Evolutionary conservation across 1,284 basidiomycete genomes (phyloP), one percentile per base, ranked within the genome.

Genomic region (Volvariella volvacea): DNA sequence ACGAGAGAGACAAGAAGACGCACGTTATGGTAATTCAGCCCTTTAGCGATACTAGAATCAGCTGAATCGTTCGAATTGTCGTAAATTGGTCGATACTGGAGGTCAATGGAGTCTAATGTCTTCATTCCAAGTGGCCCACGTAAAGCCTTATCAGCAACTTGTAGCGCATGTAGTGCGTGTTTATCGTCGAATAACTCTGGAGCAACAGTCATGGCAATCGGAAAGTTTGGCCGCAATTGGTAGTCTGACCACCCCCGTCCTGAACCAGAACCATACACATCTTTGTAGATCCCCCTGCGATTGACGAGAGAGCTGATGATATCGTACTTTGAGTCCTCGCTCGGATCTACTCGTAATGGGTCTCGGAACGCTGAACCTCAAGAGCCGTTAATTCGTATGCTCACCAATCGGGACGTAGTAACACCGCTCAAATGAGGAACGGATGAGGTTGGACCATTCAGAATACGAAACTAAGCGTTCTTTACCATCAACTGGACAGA

Each of bases 201-300:
- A 1, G 95, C 95, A 30, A 98, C 93, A 4, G 88, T 80, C 95
- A 98, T 98, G 1, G 95, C 91, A 51, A 98, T 89, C 2, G 90
- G 83, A 71, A 93, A 95, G 67, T 97, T 96, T 57, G 83, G 80
- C 47, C 92, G 79, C 54, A 94, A 76, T 65, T 98, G 95, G 63
- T 99, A 99, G 66, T 99, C 94, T 4, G 91, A 90, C 87, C 92
- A 97, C 64, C 93, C 91, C 45, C 90, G 78, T 10, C 84, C 87
- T 43, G 71, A 59, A 1, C 90, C 90, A 14, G 93, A 92, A 30
- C 92, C 92, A 54, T 88, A 90, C 3, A 98, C 92, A 58, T 99
- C 95, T 72, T 99, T 99, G 76, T 99, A 99, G 62, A 98, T 95
- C 3, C 95, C 95, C 40, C 95, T 78, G 19, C 92, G 86, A 63